Evolutionary conservation across 139 green algal species (phyloP).

Genomic region (Chlorella sorokiniana): DNA sequence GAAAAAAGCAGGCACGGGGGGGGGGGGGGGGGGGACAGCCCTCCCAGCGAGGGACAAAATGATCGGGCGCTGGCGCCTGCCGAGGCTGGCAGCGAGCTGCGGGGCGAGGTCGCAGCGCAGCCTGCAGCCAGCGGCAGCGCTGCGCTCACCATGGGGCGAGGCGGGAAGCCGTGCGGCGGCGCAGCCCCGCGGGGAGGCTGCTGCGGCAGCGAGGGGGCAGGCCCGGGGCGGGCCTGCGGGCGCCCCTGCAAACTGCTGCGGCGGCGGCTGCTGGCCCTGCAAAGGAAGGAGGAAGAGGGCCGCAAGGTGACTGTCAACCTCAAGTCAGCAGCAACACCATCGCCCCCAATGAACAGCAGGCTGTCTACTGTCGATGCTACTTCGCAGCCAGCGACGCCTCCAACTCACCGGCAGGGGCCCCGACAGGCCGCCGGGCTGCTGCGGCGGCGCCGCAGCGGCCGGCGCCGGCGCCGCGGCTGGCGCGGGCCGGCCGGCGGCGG

Average conservation of each 20-base stretch:
- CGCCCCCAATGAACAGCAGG: no score
- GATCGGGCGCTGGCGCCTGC: no score
- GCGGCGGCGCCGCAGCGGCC: background rate
- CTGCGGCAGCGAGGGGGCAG: background rate
- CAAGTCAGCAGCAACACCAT: background rate
- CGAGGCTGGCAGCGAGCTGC: no score
- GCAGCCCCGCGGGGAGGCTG: background rate
- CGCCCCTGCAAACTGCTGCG: background rate
- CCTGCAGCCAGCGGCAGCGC: no score
- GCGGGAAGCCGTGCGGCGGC: background rate
- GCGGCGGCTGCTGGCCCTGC: constrained; percentile 8
- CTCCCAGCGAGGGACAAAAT: no score
- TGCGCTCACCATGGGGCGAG: background rate
- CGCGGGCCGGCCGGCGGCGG: background rate
- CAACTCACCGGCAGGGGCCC: no score
- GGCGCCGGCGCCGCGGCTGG: background rate
- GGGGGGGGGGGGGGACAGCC: no score
- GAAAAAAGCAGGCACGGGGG: no score
- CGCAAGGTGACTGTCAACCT: background rate
- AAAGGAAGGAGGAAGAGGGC: background rate
- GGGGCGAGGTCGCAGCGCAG: no score
- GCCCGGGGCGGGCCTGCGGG: constrained; percentile 1
- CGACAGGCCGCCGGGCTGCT: background rate
- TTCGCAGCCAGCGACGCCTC: no score
- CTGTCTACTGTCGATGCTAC: no score